Conservation (phyloP, 2,329 filamentous ascomycete species). For the Berkeleyomyces basicola region DNA sequence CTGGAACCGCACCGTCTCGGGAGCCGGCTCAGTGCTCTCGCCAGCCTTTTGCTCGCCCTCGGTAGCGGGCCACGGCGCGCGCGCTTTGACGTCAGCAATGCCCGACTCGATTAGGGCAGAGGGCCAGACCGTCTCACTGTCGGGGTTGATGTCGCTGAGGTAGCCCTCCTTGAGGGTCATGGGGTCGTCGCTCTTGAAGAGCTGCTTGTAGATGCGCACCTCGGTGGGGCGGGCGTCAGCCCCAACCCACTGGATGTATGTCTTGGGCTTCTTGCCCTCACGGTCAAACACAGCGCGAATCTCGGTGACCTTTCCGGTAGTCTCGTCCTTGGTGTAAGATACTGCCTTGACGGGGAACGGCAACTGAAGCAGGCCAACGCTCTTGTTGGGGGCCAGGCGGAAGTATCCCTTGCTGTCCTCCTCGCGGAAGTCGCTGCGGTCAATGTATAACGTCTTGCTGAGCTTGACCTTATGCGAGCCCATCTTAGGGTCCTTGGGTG, state of each 20-base stretch:
- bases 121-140: conserved; percentile 65
- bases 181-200: conserved; percentile 80
- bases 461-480: conserved; percentile 45
- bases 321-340: conserved; percentile 50
- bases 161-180: conserved; percentile 63
- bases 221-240: conserved; percentile 52
- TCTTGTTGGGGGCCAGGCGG: conserved; percentile 61
- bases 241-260: conserved; percentile 76
- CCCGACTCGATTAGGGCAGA: conserved; percentile 70
- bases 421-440: conserved; percentile 63
- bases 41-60: conserved; percentile 47
- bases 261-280: conserved; percentile 56
- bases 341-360: conserved; percentile 56
- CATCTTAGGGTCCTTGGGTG: conserved; percentile 58
- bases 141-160: conserved; percentile 66
- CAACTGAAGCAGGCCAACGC: conserved; percentile 56
- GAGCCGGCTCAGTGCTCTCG: conserved; percentile 35
- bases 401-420: conserved; percentile 62
- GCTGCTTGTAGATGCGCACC: conserved; percentile 59
- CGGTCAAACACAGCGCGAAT: conserved; percentile 50
- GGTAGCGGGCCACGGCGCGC: conserved; percentile 69
- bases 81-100: conserved; percentile 55
- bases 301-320: conserved; percentile 46
- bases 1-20: conserved; percentile 75
- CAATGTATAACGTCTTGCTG: conserved; percentile 70